These are phyloP conservation scores for Globisporangium orthogonon DNA, from an alignment of 352 stramenopile genomes.

Conservation along the genomic window DNA sequence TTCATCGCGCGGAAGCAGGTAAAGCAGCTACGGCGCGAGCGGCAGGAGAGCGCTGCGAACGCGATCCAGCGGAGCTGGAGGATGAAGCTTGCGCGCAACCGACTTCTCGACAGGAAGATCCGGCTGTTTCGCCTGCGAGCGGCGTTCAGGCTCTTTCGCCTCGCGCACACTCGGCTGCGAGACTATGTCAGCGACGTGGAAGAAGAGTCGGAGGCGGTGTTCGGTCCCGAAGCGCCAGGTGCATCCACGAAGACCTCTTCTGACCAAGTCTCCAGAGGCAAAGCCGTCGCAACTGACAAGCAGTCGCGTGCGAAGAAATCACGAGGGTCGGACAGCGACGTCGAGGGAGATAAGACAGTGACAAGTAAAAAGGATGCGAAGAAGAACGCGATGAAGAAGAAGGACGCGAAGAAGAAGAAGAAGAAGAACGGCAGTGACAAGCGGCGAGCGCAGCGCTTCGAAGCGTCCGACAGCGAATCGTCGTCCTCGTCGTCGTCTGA, in stretches of 20 bases:
- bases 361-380: conserved; percentile 3
- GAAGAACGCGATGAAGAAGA: neutral
- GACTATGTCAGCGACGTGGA: conserved; percentile 3
- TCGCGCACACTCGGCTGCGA: conserved; percentile 1
- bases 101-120: conserved; percentile 18
- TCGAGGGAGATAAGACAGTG: conserved; percentile 2
- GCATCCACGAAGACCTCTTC: neutral
- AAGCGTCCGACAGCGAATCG: neutral
- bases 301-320: conserved; percentile 3
- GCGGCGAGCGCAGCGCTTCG: neutral
- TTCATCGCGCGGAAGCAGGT: conserved; percentile 33
- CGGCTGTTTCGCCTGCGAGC: conserved; percentile 23
- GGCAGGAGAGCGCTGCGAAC: conserved; percentile 23
- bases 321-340: conserved; percentile 9
- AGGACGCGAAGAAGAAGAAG: neutral
- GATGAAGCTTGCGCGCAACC: conserved; percentile 13
- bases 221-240: neutral
- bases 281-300: neutral
- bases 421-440: neutral
- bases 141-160: conserved; percentile 27
- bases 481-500: neutral
- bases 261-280: neutral
- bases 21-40: conserved; percentile 20
- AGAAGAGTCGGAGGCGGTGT: neutral
- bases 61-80: conserved; percentile 25